Conservation (phyloP, 2,329 filamentous ascomycete species). For the Westerdykella sp. region DNA sequence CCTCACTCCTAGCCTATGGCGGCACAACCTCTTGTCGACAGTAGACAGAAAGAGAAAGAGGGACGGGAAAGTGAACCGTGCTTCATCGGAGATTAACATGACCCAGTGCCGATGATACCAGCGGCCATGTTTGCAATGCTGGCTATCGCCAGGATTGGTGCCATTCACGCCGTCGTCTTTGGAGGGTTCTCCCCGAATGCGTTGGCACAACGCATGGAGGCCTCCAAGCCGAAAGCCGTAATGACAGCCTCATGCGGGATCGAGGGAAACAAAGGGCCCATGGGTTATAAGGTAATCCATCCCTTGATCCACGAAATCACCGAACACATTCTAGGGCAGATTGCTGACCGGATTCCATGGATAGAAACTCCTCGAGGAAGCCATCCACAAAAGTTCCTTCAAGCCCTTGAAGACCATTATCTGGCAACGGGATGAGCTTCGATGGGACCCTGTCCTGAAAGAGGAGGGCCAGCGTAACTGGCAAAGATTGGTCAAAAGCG, state of each 20-base stretch:
- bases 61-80: too few relatives aligned
- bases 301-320: background rate
- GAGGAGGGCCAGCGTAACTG: constrained; percentile 68
- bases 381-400: constrained; percentile 59
- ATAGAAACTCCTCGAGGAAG: constrained; percentile 65
- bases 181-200: constrained; percentile 80
- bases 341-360: background rate
- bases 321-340: background rate
- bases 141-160: constrained; percentile 73
- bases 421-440: constrained; percentile 74
- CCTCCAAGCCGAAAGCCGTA: constrained; percentile 66
- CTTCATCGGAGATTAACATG: background rate
- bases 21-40: too few relatives aligned
- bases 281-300: constrained; percentile 53
- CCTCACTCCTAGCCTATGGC: background rate
- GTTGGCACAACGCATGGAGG: constrained; percentile 82
- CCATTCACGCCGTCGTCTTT: constrained; percentile 87
- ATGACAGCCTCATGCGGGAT: constrained; percentile 91
- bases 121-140: constrained; percentile 81
- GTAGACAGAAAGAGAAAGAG: too few relatives aligned
- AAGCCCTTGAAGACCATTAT: constrained; percentile 70
- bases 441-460: constrained; percentile 66
- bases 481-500: constrained; percentile 69
- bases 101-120: constrained; percentile 89
- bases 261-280: constrained; percentile 73